These are phyloP conservation scores for Graphilbum sp. DNA, from an alignment of 2,329 filamentous ascomycete genomes.

Conservation along the genomic window DNA sequence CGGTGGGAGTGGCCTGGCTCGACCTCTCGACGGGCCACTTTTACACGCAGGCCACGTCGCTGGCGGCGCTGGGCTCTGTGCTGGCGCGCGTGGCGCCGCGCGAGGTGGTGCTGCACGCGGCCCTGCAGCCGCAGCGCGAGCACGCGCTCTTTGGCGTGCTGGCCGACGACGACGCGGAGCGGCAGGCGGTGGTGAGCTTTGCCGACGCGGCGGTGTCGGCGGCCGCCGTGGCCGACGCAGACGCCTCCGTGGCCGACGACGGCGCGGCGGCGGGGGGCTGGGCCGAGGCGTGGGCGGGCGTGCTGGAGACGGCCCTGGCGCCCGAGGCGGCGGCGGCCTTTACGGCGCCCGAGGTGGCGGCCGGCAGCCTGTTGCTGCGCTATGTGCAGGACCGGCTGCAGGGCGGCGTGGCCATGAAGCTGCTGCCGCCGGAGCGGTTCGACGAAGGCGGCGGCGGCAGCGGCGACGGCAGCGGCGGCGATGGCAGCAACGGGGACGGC, in stretches of 20 bases:
- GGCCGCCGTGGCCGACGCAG: neutral
- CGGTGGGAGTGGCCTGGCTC: conserved; percentile 75
- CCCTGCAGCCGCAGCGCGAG: conserved; percentile 23
- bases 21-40: conserved; percentile 94
- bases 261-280: conserved; percentile 36
- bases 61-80: conserved; percentile 59
- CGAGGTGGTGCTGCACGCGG: conserved; percentile 66
- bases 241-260: conserved; percentile 69
- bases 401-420: conserved; percentile 52
- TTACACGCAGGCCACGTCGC: conserved; percentile 60
- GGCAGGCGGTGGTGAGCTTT: conserved; percentile 57
- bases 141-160: conserved; percentile 51
- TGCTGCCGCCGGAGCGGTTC: conserved; percentile 67
- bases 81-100: conserved; percentile 69
- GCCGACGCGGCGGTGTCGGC: conserved; percentile 26
- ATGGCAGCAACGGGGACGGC: no score
- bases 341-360: conserved; percentile 50
- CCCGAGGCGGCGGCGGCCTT: conserved; percentile 38
- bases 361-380: conserved; percentile 65
- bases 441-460: no score
- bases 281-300: conserved; percentile 51
- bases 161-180: conserved; percentile 56
- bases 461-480: no score
- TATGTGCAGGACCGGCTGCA: conserved; percentile 71
- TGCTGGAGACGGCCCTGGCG: conserved; percentile 60